Percentiles rank a stretch among this genome's conserved stretches.
Conservation (phyloP, 768 basidiomycete species). For the Exsudoporus frostii region DNA sequence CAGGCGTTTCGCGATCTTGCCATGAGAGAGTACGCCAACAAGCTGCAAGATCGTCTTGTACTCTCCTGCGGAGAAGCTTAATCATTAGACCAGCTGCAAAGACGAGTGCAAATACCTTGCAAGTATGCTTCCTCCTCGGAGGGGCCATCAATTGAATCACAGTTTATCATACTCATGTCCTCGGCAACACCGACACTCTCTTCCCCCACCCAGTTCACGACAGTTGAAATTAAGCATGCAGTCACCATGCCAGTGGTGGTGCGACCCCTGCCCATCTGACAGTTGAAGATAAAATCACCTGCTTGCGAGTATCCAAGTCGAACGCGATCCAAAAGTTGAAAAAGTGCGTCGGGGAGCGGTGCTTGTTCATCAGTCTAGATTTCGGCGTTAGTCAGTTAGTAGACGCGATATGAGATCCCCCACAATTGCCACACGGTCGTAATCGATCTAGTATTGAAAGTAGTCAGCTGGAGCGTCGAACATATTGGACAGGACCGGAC, state of each 20-base stretch:
- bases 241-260: conserved; percentile 98
- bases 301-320: conserved; percentile 52
- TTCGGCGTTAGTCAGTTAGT: conserved; percentile 4
- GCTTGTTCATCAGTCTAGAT: conserved; percentile 95
- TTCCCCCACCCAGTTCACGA: conserved; percentile 54
- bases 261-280: conserved; percentile 90
- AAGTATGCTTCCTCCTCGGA: conserved; percentile 88
- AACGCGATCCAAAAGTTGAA: conserved; percentile 74
- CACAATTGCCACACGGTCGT: conserved; percentile 88
- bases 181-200: conserved; percentile 38
- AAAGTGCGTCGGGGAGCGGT: conserved; percentile 84
- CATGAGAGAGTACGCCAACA: conserved; percentile 86
- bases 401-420: conserved; percentile 22
- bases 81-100: neutral
- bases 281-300: conserved; percentile 90
- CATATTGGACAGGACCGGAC: conserved; percentile 23
- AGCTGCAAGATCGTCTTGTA: conserved; percentile 97
- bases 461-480: conserved; percentile 2
- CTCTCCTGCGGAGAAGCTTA: conserved; percentile 58
- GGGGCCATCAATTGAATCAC: conserved; percentile 74
- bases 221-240: conserved; percentile 80
- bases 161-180: conserved; percentile 40
- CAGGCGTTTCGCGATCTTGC: conserved; percentile 88
- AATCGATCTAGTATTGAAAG: conserved; percentile 58
- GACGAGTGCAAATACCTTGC: conserved; percentile 51